Evolutionary conservation across 2,329 filamentous ascomycete genomes (phyloP).

Genomic region (Penicillium nordicum): DNA sequence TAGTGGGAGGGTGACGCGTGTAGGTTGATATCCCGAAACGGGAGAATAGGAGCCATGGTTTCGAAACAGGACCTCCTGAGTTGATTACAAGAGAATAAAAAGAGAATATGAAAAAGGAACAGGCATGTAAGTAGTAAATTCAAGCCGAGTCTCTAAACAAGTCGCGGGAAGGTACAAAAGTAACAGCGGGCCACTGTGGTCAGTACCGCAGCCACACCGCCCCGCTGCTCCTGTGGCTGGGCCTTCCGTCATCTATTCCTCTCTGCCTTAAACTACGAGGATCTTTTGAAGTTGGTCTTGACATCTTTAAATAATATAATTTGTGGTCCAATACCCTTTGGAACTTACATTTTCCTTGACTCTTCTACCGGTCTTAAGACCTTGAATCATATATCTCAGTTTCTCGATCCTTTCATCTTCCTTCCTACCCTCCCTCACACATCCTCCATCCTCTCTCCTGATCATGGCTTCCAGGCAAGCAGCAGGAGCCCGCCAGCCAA

Average conservation of each 20-base stretch:
- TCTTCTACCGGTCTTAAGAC: slow-evolving; percentile 2
- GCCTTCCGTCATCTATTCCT: slow-evolving; percentile 35
- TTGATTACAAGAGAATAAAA: slow-evolving; percentile 4
- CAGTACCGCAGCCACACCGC: slow-evolving; percentile 24
- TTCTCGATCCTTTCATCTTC: neutral
- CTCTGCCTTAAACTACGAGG: slow-evolving; percentile 19
- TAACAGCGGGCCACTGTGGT: slow-evolving; percentile 13
- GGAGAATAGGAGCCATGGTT: slow-evolving; percentile 49
- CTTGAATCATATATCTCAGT: neutral
- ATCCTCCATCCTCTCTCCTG: slow-evolving; percentile 13
- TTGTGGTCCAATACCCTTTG: slow-evolving; percentile 8
- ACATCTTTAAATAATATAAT: neutral
- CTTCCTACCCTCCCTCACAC: slow-evolving; percentile 2
- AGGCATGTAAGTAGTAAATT: neutral
- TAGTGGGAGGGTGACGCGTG: slow-evolving; percentile 89
- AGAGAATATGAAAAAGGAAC: slow-evolving; percentile 4
- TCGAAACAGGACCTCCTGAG: slow-evolving; percentile 30
- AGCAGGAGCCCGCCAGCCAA: slow-evolving; percentile 66
- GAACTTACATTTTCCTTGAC: slow-evolving; percentile 11
- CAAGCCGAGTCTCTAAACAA: slow-evolving; percentile 13
- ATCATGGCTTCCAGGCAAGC: slow-evolving; percentile 80
- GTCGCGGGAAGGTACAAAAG: slow-evolving; percentile 11
- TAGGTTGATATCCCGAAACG: slow-evolving; percentile 95
- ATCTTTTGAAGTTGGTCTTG: neutral
- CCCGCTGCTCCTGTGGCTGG: slow-evolving; percentile 32